Evolutionary conservation across 164 flowering plant species (phyloP).

Genomic region (Stephania yunnanensis): DNA sequence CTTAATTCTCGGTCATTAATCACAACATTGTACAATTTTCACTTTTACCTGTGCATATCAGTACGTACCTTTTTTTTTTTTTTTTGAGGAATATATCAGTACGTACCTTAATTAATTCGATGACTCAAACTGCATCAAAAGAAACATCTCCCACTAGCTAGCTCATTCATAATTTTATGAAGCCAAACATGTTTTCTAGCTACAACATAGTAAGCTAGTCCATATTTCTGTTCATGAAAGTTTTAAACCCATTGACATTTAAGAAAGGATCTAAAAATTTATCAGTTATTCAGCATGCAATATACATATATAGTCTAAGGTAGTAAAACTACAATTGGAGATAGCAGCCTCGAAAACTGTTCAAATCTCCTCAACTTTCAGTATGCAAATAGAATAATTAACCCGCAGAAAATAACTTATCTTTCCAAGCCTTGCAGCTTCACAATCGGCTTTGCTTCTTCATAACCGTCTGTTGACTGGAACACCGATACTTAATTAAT

Average conservation of each 20-base stretch:
- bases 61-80: too few species aligned
- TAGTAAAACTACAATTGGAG: constrained; percentile 14
- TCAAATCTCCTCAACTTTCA: constrained; percentile 6
- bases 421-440: background rate
- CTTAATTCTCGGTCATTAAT: too few species aligned
- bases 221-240: constrained; percentile 8
- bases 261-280: constrained; percentile 3
- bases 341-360: constrained; percentile 12
- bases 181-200: background rate
- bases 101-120: background rate
- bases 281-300: constrained; percentile 14
- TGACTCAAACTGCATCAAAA: background rate
- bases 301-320: constrained; percentile 5
- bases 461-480: background rate
- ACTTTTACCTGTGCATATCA: background rate
- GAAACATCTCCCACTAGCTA: background rate
- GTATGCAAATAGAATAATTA: background rate
- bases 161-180: background rate
- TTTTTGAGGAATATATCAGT: background rate
- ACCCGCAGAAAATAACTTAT: constrained; percentile 6
- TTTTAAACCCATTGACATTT: background rate
- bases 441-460: background rate
- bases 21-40: too few species aligned
- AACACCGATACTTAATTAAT: background rate
- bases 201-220: background rate